Base-by-base conservation (phyloP, 2,329 filamentous ascomycete species). In the Trichoderma aggressivum region DNA sequence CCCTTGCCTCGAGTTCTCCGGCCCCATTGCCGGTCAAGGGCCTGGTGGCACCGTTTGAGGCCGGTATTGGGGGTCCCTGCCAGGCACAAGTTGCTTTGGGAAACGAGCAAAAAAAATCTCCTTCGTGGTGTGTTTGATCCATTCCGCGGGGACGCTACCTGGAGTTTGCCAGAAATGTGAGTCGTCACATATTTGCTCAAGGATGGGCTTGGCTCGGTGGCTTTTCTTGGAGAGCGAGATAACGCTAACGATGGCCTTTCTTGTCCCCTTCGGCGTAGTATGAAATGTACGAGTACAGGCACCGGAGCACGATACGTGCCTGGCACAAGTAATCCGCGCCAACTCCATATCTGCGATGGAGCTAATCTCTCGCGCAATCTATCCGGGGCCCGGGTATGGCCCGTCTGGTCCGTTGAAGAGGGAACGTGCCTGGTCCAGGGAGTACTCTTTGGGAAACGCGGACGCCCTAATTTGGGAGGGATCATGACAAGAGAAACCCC, bases 321-420 rank as follows among this genome's bases (percentile, higher is more conserved):
- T 47, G 53, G 53, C 39, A 67, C n/a, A 21, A 34, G 56, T 34
- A n/a, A 50, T 55, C 53, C 47, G 62, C 34, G 64, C 50, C 36
- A 24, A 66, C 56, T 68, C 56, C 65, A 68, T 68, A 68, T 60
- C 56, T 60, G 43, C 67, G 67, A 70, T 70, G 67, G 67, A 62
- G 67, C 67, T 70, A 70, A 70, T 70, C 67, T 70, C 59, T 70
- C 59, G 67, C 59, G 67, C 59, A 70, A 70, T 70, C 67, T 70
- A 70, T 63, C 67, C 67, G 67, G 67, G 39, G 59, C 43, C 67
- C 67, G 67, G 67, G 59, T 63, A 70, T 70, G 67, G 67, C 67
- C 67, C 58, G 67, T 68, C 34, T 67, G 55, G 53, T 59, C 64
- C 64, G 64, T 67, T 66, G 63, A 60, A 58, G 55, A 58, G 8